Conservation (phyloP, 176 grass and related monocot genomes). For the Carex kokanica region DNA sequence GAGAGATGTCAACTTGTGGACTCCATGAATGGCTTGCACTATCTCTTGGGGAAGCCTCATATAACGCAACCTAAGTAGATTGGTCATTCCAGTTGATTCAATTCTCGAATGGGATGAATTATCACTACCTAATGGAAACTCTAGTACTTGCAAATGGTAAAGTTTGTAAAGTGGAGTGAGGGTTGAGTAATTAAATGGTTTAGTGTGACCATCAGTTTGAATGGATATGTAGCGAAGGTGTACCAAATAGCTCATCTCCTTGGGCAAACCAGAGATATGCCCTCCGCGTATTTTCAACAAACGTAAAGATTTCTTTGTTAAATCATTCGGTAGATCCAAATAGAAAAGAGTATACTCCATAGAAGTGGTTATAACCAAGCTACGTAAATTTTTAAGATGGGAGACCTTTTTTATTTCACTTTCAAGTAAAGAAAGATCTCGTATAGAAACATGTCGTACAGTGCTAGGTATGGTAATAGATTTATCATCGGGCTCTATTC, state of each 20-base stretch:
- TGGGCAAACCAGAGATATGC: background rate
- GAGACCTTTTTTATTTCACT: constrained; percentile 22
- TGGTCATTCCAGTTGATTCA: background rate
- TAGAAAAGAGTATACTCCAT: background rate
- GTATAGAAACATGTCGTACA: constrained; percentile 26
- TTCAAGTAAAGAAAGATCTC: background rate
- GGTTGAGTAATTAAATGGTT: no score
- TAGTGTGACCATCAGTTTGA: background rate
- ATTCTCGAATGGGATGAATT: no score
- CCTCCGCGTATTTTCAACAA: constrained; percentile 6
- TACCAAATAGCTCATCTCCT: background rate
- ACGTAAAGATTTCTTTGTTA: constrained; percentile 31
- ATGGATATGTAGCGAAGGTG: constrained; percentile 32
- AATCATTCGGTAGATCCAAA: background rate
- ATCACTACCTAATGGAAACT: background rate
- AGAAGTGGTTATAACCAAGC: constrained; percentile 12
- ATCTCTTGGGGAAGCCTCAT: background rate
- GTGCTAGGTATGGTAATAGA: background rate
- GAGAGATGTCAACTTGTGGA: constrained; percentile 33
- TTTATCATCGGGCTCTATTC: background rate
- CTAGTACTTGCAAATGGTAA: constrained; percentile 3
- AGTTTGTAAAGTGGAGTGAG: background rate
- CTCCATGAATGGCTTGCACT: background rate
- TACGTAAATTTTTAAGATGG: constrained; percentile 33
- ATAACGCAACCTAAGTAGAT: background rate